Evolutionary conservation across 2,329 filamentous ascomycete species (phyloP).

Genomic region (Penicillium freii): DNA sequence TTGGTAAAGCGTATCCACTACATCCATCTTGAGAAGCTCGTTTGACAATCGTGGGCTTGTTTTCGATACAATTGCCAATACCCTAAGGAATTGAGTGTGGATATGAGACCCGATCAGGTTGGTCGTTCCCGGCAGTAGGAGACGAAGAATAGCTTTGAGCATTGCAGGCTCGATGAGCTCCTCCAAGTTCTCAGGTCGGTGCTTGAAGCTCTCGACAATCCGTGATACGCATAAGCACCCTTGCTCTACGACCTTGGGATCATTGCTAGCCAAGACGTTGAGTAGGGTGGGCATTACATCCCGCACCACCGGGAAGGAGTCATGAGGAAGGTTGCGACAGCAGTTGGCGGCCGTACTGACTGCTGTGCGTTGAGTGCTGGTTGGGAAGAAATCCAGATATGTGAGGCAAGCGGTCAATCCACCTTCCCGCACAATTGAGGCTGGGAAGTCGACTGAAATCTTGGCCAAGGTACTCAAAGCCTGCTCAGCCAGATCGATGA

Average conservation of each 20-base stretch:
- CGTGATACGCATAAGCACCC: conserved; percentile 92
- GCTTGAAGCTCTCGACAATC: conserved; percentile 95
- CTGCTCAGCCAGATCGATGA: conserved; percentile 96
- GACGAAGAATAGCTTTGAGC: conserved; percentile 76
- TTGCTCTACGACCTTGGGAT: conserved; percentile 95
- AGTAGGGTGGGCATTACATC: conserved; percentile 96
- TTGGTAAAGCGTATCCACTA: conserved; percentile 96
- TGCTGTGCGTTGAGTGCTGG: conserved; percentile 91
- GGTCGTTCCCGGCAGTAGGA: conserved; percentile 88
- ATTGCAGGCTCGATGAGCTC: conserved; percentile 87
- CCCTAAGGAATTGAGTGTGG: conserved; percentile 92
- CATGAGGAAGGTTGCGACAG: conserved; percentile 92
- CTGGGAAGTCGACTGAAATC: conserved; percentile 93
- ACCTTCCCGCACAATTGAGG: conserved; percentile 91
- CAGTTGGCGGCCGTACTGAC: conserved; percentile 98
- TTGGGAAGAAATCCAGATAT: conserved; percentile 96
- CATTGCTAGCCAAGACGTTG: conserved; percentile 84
- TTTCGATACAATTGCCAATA: conserved; percentile 84
- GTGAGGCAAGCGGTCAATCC: conserved; percentile 93
- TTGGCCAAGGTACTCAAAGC: conserved; percentile 95
- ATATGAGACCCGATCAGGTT: conserved; percentile 93
- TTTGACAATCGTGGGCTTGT: conserved; percentile 84
- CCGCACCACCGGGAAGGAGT: conserved; percentile 85
- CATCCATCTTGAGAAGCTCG: conserved; percentile 91
- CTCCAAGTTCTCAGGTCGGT: conserved; percentile 82